These are phyloP conservation scores for Septoria petroselini DNA, from an alignment of 2,329 filamentous ascomycete species.

Conservation along the genomic window DNA sequence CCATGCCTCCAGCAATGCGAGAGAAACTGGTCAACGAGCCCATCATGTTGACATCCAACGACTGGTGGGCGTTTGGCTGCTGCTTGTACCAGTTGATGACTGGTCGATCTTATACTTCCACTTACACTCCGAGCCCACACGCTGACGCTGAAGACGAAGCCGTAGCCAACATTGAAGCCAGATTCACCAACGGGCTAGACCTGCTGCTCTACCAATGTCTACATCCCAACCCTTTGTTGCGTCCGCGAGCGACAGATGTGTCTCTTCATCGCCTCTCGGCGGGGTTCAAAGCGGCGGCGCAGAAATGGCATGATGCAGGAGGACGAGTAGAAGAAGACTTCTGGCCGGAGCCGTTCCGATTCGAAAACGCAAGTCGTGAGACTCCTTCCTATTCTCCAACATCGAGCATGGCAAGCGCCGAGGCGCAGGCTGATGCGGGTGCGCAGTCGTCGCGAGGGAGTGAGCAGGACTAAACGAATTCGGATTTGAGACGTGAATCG, in stretches of 20 bases:
- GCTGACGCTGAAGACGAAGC: not conserved
- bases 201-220: not conserved
- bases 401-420: not conserved
- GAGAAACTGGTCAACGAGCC: not conserved
- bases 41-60: slow-evolving; percentile 14
- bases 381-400: not conserved
- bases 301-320: slow-evolving; percentile 1
- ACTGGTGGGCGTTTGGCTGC: slow-evolving; percentile 24
- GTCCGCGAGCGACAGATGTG: not conserved
- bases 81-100: slow-evolving; percentile 20
- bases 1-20: no score
- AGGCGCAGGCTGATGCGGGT: no score
- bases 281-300: not conserved
- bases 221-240: not conserved
- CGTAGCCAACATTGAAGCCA: not conserved
- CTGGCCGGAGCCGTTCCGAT: slow-evolving; percentile 3
- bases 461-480: no score
- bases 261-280: not conserved
- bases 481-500: no score
- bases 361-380: not conserved
- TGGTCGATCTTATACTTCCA: not conserved
- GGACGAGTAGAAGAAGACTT: not conserved
- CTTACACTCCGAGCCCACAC: not conserved
- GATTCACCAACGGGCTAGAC: not conserved
- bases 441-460: no score